Base-by-base conservation (phyloP, 2,329 filamentous ascomycete genomes). In the Trichoderma harzianum region DNA sequence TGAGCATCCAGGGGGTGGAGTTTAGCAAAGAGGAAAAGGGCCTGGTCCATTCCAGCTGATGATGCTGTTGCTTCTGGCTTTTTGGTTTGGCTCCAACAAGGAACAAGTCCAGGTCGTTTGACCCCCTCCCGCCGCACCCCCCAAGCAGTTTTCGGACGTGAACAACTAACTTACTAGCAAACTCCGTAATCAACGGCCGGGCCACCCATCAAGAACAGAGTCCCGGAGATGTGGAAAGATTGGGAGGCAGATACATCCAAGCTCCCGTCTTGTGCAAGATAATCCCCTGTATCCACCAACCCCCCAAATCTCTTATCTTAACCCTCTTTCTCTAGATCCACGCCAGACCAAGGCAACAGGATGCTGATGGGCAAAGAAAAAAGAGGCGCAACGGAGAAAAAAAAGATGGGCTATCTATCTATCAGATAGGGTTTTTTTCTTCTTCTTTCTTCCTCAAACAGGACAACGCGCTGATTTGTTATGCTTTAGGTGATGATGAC, bases 181-280 rank as follows among this genome's bases (percentile, higher is more conserved):
- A 32, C 61, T 64, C 60, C 60, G 36, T 28, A 60, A 61, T 61
- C 58, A 61, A 61, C 34, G 21, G 24, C 39, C 65, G 26, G 36
- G 24, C 65, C 34, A 58, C 53, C 53, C 18, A 60, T 32, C 8
- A 24, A n/a, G 34, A 34, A 26, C 36, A 60, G 26, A 60, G 16
- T 55, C 68, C 43, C 68, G 68, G 68, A 70, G 68, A 70, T 57
- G 60, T 70, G 68, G 60, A 70, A 70, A 55, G 58, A 70, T 70
- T 64, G 43, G 60, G 68, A 30, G 47, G 47, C 47, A 53, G 39
- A 43, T 53, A 14, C 47, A 24, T 21, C 18, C 43, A 21, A 51
- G 43, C n/a, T 51, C 43, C 43, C n/a, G 47, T 21, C 47, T 53
- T 53, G n/a, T 53, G n/a, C 57, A 60, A 60, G 43, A 24, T 5